phyloP scores from a whole-genome alignment of 2,329 filamentous ascomycete species.

The Monilinia aucupariae region DNA sequence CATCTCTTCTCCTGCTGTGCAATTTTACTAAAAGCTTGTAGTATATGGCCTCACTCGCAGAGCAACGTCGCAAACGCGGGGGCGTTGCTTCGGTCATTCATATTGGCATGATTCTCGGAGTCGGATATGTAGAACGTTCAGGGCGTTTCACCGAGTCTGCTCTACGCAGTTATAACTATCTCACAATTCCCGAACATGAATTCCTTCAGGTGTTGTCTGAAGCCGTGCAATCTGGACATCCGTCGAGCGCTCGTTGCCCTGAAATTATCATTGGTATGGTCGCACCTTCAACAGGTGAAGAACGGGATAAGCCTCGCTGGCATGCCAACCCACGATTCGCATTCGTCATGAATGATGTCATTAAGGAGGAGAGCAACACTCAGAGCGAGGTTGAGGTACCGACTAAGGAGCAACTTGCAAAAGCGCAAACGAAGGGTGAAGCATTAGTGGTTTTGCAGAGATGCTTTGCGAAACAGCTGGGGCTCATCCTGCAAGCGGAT shows the following conservation, averaged over 20 bases:
- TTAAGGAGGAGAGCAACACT: neutral
- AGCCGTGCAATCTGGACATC: conserved; percentile 36
- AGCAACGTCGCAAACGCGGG: conserved; percentile 39
- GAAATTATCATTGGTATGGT: conserved; percentile 16
- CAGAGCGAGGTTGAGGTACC: conserved; percentile 2
- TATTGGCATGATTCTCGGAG: conserved; percentile 45
- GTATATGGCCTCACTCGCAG: conserved; percentile 41
- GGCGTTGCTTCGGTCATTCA: conserved; percentile 46
- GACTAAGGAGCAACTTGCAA: conserved; percentile 7
- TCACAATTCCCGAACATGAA: conserved; percentile 36
- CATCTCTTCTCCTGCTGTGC: no score
- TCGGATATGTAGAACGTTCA: conserved; percentile 36
- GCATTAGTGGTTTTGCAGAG: neutral
- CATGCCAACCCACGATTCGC: conserved; percentile 2
- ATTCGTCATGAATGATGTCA: neutral
- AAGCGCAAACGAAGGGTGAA: conserved; percentile 9
- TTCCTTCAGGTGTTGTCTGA: conserved; percentile 42
- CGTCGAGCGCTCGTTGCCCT: neutral
- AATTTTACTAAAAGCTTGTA: neutral
- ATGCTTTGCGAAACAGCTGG: conserved; percentile 8
- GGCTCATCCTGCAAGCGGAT: conserved; percentile 6
- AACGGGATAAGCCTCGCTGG: conserved; percentile 7
- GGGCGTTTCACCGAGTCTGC: neutral
- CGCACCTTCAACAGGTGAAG: neutral
- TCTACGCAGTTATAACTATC: neutral